Percentiles rank a stretch among this genome's conserved stretches.
Evolutionary conservation across 179 eudicot species (phyloP).

Genomic region (Gypsophila paniculata): DNA sequence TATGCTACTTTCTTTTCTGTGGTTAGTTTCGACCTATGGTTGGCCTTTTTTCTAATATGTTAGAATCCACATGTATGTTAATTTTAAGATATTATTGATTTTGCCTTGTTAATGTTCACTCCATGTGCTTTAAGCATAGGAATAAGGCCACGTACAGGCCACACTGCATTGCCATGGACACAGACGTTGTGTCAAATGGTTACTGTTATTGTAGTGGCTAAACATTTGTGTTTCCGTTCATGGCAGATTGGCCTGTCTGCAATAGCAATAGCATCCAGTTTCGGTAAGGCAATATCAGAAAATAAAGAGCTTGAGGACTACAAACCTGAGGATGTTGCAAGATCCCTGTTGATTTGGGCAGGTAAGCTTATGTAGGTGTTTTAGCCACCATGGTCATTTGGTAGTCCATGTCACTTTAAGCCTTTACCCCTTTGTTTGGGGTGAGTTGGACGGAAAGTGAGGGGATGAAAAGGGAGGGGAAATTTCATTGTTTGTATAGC

Average conservation of each 20-base stretch:
- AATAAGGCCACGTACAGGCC: no score
- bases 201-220: neutral
- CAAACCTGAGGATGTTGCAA: conserved; percentile 71
- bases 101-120: neutral
- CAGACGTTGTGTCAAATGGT: neutral
- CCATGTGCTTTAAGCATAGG: no score
- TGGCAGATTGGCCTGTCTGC: conserved; percentile 84
- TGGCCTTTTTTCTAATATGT: neutral
- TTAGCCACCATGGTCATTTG: neutral
- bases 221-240: neutral
- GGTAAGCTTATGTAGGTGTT: conserved; percentile 36
- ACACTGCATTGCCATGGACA: no score
- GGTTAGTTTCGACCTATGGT: neutral
- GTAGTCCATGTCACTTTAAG: neutral
- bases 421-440: neutral
- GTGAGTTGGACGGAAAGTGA: no score
- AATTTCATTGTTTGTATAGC: no score
- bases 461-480: no score
- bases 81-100: neutral
- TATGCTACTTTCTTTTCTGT: neutral
- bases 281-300: conserved; percentile 79
- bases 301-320: conserved; percentile 78
- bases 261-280: conserved; percentile 91
- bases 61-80: neutral
- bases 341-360: conserved; percentile 84